Percentiles rank a stretch among this genome's conserved stretches.
These are phyloP conservation scores for Fusarium algeriense DNA, from an alignment of 2,329 filamentous ascomycete genomes.

Conservation along the genomic window DNA sequence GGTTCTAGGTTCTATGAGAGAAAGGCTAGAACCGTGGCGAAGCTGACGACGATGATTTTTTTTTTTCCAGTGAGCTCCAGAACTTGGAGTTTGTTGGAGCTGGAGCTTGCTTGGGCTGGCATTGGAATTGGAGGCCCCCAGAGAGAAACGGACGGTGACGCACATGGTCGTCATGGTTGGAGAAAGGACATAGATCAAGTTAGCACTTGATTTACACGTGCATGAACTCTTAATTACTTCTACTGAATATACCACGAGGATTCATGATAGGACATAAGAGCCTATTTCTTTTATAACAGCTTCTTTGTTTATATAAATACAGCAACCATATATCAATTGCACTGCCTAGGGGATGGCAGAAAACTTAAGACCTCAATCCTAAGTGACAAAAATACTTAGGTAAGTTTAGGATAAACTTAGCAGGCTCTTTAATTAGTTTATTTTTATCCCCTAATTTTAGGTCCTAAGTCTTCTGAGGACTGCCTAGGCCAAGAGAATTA, in stretches of 20 bases:
- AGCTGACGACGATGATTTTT: constrained; percentile 44
- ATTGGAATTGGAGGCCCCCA: constrained; percentile 35
- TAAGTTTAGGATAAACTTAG: no score
- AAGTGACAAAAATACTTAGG: no score
- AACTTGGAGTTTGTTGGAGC: constrained; percentile 1
- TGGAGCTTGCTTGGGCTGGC: background rate
- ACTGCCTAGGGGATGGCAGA: no score
- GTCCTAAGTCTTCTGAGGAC: background rate
- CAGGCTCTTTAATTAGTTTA: no score
- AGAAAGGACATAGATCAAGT: constrained; percentile 3
- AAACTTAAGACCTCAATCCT: no score
- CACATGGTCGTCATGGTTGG: constrained; percentile 51
- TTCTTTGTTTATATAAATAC: background rate
- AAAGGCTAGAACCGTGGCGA: constrained; percentile 38
- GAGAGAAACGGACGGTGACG: constrained; percentile 45
- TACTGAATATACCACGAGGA: background rate
- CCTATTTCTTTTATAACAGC: background rate
- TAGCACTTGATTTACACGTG: constrained; percentile 38
- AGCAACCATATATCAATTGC: background rate
- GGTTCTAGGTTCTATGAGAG: background rate
- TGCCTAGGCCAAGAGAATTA: constrained; percentile 25
- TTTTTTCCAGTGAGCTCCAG: constrained; percentile 15
- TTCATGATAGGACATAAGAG: background rate
- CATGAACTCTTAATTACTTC: background rate
- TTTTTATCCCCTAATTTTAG: no score